Evolutionary conservation across 129 eudicot species (phyloP).

Genomic region (Centrapalus pauciflorus): DNA sequence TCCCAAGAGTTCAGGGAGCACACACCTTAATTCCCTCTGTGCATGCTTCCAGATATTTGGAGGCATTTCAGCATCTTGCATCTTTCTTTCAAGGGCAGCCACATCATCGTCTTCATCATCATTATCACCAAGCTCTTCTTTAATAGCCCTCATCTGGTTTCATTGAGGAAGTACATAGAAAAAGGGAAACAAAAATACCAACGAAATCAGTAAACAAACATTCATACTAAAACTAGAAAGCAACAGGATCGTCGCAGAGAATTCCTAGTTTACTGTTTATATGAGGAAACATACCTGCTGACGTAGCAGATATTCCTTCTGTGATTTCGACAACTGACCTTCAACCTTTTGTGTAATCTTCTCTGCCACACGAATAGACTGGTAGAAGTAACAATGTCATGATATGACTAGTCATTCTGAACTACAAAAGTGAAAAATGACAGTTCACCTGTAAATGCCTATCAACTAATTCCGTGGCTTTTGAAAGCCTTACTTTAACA

Average conservation of each 20-base stretch:
- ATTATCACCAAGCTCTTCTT: conserved; percentile 97
- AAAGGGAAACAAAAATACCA: neutral
- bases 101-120: conserved; percentile 96
- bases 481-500: conserved; percentile 80
- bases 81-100: conserved; percentile 88
- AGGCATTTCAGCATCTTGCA: conserved; percentile 96
- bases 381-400: conserved; percentile 15
- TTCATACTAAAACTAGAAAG: neutral
- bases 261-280: too few relatives aligned
- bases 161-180: neutral
- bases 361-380: conserved; percentile 97
- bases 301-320: conserved; percentile 83
- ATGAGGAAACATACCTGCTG: conserved; percentile 63
- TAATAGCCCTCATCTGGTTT: conserved; percentile 88
- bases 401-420: neutral
- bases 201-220: neutral
- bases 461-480: conserved; percentile 88
- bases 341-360: conserved; percentile 97
- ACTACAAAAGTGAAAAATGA: neutral
- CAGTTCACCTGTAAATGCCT: conserved; percentile 82
- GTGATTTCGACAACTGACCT: conserved; percentile 89
- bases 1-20: neutral
- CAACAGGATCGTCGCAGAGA: too few relatives aligned
- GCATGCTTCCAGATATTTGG: conserved; percentile 93
- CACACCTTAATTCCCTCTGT: conserved; percentile 80